Evolutionary conservation across 2,329 filamentous ascomycete genomes (phyloP).

Genomic region (Nothomitra cinnamomea): DNA sequence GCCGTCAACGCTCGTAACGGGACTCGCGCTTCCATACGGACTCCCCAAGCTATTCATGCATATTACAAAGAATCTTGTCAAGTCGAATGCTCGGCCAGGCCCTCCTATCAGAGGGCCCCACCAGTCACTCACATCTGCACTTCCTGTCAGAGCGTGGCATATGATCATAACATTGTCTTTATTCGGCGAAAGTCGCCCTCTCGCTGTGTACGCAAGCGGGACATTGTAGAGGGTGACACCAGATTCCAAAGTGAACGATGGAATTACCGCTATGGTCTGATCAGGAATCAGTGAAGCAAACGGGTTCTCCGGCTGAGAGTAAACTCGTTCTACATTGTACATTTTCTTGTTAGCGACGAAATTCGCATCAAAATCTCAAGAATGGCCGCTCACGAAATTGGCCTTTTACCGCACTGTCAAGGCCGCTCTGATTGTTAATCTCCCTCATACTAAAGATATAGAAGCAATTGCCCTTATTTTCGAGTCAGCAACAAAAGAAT

Average conservation of each 20-base stretch:
- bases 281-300: constrained; percentile 75
- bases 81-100: constrained; percentile 63
- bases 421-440: neutral
- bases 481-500: neutral
- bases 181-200: constrained; percentile 37
- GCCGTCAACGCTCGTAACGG: constrained; percentile 75
- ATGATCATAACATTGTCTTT: constrained; percentile 48
- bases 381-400: neutral
- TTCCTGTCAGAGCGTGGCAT: constrained; percentile 74
- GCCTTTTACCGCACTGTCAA: neutral
- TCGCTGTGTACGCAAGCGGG: constrained; percentile 46
- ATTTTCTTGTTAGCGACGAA: neutral
- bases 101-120: constrained; percentile 72
- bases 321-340: constrained; percentile 12
- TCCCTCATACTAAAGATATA: neutral
- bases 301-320: constrained; percentile 72
- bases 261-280: constrained; percentile 73
- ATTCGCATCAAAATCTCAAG: no score
- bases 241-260: constrained; percentile 83
- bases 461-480: neutral
- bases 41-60: constrained; percentile 77
- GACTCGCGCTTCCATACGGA: constrained; percentile 75
- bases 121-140: constrained; percentile 73
- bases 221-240: constrained; percentile 68
- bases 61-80: constrained; percentile 66